Conservation (phyloP, 2,329 filamentous ascomycete species). For the Furcasterigmium sp. region DNA sequence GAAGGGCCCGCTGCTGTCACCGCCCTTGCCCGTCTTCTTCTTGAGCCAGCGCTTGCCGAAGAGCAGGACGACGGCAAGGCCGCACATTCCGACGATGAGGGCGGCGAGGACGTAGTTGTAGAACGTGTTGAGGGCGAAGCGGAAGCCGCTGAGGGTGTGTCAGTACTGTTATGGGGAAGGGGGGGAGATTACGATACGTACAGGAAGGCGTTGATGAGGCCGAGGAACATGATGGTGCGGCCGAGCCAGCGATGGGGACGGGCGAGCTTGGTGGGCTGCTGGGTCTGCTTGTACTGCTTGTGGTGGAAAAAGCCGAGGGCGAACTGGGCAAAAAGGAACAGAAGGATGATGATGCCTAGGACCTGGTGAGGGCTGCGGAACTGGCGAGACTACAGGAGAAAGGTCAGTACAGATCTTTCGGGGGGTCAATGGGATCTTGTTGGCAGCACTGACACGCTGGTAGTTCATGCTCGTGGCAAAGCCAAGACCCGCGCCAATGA, state of each 20-base stretch:
- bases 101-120: slow-evolving; percentile 43
- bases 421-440: background rate
- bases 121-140: slow-evolving; percentile 44
- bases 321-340: slow-evolving; percentile 47
- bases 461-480: slow-evolving; percentile 48
- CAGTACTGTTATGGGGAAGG: background rate
- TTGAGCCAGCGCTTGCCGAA: slow-evolving; percentile 20
- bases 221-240: slow-evolving; percentile 45
- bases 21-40: background rate
- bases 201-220: slow-evolving; percentile 53
- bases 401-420: background rate
- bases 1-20: slow-evolving; percentile 2
- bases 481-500: slow-evolving; percentile 47
- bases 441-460: slow-evolving; percentile 41
- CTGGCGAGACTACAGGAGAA: slow-evolving; percentile 38
- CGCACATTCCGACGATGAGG: slow-evolving; percentile 33
- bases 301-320: slow-evolving; percentile 52
- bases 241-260: slow-evolving; percentile 54
- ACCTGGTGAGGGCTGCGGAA: slow-evolving; percentile 53
- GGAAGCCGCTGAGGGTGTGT: slow-evolving; percentile 45
- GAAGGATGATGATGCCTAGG: slow-evolving; percentile 49
- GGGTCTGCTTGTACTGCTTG: slow-evolving; percentile 43
- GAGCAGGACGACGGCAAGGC: slow-evolving; percentile 28
- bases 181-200: slow-evolving; percentile 23
- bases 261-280: slow-evolving; percentile 42